Conservation (phyloP, 331 rosid species). For the Ulmus americana region DNA sequence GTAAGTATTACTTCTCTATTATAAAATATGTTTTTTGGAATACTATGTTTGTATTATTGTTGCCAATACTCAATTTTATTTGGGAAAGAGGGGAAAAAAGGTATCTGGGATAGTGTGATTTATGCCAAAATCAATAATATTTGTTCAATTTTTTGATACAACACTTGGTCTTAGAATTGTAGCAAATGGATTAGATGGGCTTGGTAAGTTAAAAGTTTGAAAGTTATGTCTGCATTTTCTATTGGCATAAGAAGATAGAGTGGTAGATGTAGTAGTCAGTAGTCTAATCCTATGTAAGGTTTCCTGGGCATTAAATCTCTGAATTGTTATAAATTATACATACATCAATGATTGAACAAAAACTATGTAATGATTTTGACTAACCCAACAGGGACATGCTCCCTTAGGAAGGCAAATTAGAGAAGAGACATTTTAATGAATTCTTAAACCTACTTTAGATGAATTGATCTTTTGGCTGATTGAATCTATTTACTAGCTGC, state of each 20-base stretch:
- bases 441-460: neutral
- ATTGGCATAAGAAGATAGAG: neutral
- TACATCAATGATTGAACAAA: no score
- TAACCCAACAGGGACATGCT: neutral
- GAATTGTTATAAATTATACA: neutral
- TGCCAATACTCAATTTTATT: neutral
- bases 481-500: neutral
- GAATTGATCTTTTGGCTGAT: neutral
- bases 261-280: neutral
- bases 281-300: neutral
- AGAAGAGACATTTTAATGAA: no score
- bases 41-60: neutral
- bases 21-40: neutral
- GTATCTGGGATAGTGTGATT: neutral
- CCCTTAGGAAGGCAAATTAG: neutral
- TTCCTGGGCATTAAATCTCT: neutral
- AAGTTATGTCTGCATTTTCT: neutral
- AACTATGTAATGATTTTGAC: neutral
- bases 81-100: neutral
- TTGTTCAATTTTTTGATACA: neutral
- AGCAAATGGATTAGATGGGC: neutral
- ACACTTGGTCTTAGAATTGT: neutral
- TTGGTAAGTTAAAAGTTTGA: neutral
- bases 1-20: constrained; percentile 42
- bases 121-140: neutral